phyloP scores from a whole-genome alignment of 164 flowering plant species.

The Berberis vulgaris region DNA sequence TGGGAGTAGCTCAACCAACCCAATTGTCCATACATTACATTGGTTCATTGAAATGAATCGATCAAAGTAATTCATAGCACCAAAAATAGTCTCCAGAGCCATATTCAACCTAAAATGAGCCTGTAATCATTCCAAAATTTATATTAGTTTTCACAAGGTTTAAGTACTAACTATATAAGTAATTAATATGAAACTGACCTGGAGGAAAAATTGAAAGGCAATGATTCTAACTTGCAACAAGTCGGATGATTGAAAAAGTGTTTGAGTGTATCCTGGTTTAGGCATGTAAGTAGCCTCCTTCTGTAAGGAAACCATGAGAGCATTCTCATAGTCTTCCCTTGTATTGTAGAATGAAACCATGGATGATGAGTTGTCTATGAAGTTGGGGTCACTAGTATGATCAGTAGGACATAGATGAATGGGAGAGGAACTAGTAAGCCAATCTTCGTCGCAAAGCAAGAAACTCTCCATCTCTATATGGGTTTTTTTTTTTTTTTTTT shows the following conservation, averaged over 20 bases:
- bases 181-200: slow-evolving; percentile 19
- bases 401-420: neutral
- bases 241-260: slow-evolving; percentile 11
- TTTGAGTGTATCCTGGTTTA: slow-evolving; percentile 20
- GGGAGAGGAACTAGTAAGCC: slow-evolving; percentile 18
- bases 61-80: slow-evolving; percentile 56
- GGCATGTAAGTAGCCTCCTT: slow-evolving; percentile 42
- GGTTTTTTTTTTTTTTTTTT: slow-evolving; percentile 14
- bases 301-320: slow-evolving; percentile 21
- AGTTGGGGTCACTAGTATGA: neutral
- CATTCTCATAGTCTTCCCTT: slow-evolving; percentile 30
- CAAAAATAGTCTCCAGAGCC: slow-evolving; percentile 29
- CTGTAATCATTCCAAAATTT: neutral
- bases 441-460: slow-evolving; percentile 50
- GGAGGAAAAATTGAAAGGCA: slow-evolving; percentile 42
- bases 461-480: neutral
- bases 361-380: neutral
- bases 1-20: slow-evolving; percentile 31
- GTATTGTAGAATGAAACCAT: slow-evolving; percentile 2
- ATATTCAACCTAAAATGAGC: slow-evolving; percentile 36
- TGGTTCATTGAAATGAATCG: slow-evolving; percentile 39
- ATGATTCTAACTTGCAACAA: slow-evolving; percentile 27
- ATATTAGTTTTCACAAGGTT: too few species aligned
- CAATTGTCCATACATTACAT: slow-evolving; percentile 26
- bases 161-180: too few species aligned